phyloP scores from a whole-genome alignment of 352 stramenopile species.

The Globisporangium cylindrosporum region DNA sequence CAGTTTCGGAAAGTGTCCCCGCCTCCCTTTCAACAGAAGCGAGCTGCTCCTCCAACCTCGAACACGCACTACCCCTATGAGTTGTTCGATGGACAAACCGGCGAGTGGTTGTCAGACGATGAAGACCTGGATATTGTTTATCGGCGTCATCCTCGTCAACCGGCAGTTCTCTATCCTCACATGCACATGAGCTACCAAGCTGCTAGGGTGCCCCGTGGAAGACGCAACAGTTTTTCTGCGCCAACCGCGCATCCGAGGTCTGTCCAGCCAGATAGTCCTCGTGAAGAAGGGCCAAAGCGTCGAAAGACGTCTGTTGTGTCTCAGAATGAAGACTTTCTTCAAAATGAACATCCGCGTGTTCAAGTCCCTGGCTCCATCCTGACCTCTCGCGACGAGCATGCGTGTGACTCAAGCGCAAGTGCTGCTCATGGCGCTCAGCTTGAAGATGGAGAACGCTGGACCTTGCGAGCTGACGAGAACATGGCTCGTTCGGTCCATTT shows the following conservation, averaged over 20 bases:
- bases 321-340: conserved; percentile 9
- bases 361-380: conserved; percentile 7
- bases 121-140: conserved; percentile 12
- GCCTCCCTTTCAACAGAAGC: conserved; percentile 6
- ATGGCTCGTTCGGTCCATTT: not conserved
- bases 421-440: not conserved
- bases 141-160: conserved; percentile 12
- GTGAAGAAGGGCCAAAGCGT: conserved; percentile 6
- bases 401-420: not conserved
- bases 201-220: not conserved
- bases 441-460: not conserved
- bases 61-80: not conserved
- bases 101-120: conserved; percentile 19
- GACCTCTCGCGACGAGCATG: not conserved
- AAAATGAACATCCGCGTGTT: conserved; percentile 14
- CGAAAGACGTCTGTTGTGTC: conserved; percentile 8
- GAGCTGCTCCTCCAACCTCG: not conserved
- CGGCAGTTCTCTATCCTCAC: conserved; percentile 5
- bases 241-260: conserved; percentile 2
- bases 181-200: conserved; percentile 5
- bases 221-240: not conserved
- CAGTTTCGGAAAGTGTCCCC: conserved; percentile 10
- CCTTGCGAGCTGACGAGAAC: not conserved
- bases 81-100: conserved; percentile 7
- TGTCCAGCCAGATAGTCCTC: not conserved